phyloP scores from a whole-genome alignment of 225 moss, liverwort and hornwort genomes.

The Neckera pumila region DNA sequence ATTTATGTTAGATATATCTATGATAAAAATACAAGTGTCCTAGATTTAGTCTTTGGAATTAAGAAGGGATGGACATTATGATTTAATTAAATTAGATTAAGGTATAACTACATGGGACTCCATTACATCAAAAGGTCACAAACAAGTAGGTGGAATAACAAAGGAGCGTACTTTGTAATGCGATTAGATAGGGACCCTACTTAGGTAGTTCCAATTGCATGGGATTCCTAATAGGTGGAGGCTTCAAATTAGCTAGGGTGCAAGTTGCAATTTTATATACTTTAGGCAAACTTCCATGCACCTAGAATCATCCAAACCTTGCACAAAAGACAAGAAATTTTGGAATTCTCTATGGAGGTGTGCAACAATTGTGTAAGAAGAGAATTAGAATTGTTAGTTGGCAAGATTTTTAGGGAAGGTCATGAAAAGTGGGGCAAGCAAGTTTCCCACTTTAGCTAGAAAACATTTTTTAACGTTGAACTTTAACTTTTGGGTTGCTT shows the following conservation, averaged over 20 bases:
- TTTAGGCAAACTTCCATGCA: accelerated
- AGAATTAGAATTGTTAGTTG: no score
- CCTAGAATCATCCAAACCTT: not conserved
- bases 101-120: no score
- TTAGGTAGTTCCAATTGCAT: not conserved
- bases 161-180: not conserved
- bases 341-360: not conserved
- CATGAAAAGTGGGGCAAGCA: no score
- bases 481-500: no score
- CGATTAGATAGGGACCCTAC: not conserved
- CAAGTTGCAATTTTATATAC: not conserved
- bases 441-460: accelerated
- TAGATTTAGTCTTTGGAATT: no score
- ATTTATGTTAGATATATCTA: no score
- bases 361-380: not conserved
- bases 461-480: no score
- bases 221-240: not conserved
- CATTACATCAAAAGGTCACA: no score
- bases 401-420: no score
- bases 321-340: not conserved
- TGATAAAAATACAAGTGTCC: no score
- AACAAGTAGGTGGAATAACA: not conserved
- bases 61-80: not conserved
- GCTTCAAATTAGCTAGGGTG: accelerated
- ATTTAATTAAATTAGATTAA: no score